phyloP scores from a whole-genome alignment of 306 rosid genomes.

The Prunus campanulata region DNA sequence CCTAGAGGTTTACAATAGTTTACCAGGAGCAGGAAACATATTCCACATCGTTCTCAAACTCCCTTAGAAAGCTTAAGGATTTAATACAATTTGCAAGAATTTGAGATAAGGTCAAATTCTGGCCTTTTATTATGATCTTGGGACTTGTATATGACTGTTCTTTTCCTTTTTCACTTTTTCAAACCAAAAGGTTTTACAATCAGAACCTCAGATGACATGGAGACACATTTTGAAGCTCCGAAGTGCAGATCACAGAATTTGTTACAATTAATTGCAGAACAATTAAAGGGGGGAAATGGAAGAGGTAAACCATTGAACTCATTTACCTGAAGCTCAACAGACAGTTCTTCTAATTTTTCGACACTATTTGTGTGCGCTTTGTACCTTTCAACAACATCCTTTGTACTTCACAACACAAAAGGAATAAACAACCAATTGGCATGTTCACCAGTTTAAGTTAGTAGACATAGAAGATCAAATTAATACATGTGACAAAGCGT shows the following conservation, averaged over 20 bases:
- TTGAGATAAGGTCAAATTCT: no score
- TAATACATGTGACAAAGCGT: neutral
- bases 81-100: no score
- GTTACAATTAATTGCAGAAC: neutral
- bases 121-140: neutral
- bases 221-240: neutral
- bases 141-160: no score
- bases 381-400: conserved; percentile 36
- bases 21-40: no score
- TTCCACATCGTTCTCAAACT: no score
- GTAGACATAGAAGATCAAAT: neutral
- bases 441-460: neutral
- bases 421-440: neutral
- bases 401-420: conserved; percentile 21
- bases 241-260: neutral
- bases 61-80: no score
- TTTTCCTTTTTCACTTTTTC: no score
- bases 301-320: neutral
- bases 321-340: conserved; percentile 38
- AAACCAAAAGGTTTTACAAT: neutral
- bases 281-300: neutral
- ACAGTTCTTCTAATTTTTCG: conserved; percentile 19
- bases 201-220: neutral
- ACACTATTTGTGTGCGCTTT: conserved; percentile 11
- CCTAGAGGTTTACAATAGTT: neutral